A percentile compares a stretch with the other conserved stretches of the same genome.
These are phyloP conservation scores for Achaetomiella virescens DNA, from an alignment of 495 filamentous ascomycete genomes.

Conservation along the genomic window DNA sequence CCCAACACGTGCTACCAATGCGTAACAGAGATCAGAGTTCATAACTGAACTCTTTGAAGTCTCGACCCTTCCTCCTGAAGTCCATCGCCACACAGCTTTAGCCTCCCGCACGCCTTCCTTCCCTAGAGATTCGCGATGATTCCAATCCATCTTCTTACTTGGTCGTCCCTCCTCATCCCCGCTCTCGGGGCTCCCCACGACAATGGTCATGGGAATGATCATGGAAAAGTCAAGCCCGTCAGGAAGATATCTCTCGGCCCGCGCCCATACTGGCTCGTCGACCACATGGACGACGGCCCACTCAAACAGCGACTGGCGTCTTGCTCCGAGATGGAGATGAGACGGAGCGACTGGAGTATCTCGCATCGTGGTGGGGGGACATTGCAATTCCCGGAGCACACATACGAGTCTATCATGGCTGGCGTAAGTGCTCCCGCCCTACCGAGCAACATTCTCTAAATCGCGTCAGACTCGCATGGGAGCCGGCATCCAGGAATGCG, in stretches of 20 bases:
- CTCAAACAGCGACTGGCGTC: slow-evolving; percentile 50
- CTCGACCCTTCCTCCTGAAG: too few relatives aligned
- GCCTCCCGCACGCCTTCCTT: too few relatives aligned
- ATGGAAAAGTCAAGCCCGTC: slow-evolving; percentile 21
- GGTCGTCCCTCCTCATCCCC: neutral
- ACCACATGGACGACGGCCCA: slow-evolving; percentile 52
- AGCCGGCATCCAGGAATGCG: slow-evolving; percentile 60
- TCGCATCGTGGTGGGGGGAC: slow-evolving; percentile 53
- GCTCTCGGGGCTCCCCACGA: slow-evolving; percentile 19
- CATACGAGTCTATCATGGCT: slow-evolving; percentile 44
- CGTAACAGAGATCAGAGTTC: too few relatives aligned
- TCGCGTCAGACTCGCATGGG: slow-evolving; percentile 44
- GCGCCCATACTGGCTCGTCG: slow-evolving; percentile 53
- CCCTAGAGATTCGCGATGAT: too few relatives aligned
- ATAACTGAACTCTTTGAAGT: too few relatives aligned
- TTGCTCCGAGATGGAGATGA: slow-evolving; percentile 42
- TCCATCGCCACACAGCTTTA: too few relatives aligned
- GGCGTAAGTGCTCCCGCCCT: slow-evolving; percentile 24
- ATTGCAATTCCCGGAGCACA: slow-evolving; percentile 58
- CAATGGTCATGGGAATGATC: slow-evolving; percentile 5
- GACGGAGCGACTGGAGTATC: slow-evolving; percentile 45
- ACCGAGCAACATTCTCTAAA: neutral
- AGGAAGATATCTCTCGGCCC: slow-evolving; percentile 46
- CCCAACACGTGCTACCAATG: too few relatives aligned
- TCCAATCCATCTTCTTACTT: neutral